Evolutionary conservation across 495 filamentous ascomycete genomes (phyloP).

Genomic region (Trichoderma orchidacearum): DNA sequence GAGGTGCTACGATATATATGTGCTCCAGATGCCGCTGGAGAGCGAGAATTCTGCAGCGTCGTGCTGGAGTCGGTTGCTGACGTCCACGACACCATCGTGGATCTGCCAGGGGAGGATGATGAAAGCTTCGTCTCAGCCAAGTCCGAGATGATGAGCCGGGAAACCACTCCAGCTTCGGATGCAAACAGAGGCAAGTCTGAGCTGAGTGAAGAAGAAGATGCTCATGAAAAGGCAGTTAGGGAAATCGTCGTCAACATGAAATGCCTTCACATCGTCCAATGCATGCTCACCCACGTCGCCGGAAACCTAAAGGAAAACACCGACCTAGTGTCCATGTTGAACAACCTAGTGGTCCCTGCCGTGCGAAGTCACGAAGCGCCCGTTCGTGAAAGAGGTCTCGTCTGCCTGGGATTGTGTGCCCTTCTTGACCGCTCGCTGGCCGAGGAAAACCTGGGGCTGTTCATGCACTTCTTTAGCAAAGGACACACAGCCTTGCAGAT

Average conservation of each 20-base stretch:
- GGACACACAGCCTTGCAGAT: slow-evolving; percentile 82
- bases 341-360: slow-evolving; percentile 90
- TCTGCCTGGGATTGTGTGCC: slow-evolving; percentile 82
- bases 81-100: slow-evolving; percentile 79
- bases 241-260: slow-evolving; percentile 98
- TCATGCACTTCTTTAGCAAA: slow-evolving; percentile 91
- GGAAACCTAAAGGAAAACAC: slow-evolving; percentile 75
- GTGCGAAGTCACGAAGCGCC: slow-evolving; percentile 87
- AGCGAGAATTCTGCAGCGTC: slow-evolving; percentile 86
- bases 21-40: slow-evolving; percentile 61
- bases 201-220: slow-evolving; percentile 54
- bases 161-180: slow-evolving; percentile 38
- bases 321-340: slow-evolving; percentile 84
- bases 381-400: slow-evolving; percentile 76
- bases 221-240: slow-evolving; percentile 65
- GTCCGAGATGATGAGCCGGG: slow-evolving; percentile 60
- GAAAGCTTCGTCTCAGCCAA: slow-evolving; percentile 87
- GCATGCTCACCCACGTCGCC: slow-evolving; percentile 86
- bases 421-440: slow-evolving; percentile 84
- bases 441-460: slow-evolving; percentile 83
- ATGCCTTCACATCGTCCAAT: slow-evolving; percentile 92
- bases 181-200: slow-evolving; percentile 29
- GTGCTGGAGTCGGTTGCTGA: slow-evolving; percentile 90
- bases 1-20: slow-evolving; percentile 72
- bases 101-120: slow-evolving; percentile 42